Percentiles rank a stretch among this genome's conserved stretches.
These are phyloP conservation scores for Turnera subulata DNA, from an alignment of 345 rosid genomes.

Conservation along the genomic window DNA sequence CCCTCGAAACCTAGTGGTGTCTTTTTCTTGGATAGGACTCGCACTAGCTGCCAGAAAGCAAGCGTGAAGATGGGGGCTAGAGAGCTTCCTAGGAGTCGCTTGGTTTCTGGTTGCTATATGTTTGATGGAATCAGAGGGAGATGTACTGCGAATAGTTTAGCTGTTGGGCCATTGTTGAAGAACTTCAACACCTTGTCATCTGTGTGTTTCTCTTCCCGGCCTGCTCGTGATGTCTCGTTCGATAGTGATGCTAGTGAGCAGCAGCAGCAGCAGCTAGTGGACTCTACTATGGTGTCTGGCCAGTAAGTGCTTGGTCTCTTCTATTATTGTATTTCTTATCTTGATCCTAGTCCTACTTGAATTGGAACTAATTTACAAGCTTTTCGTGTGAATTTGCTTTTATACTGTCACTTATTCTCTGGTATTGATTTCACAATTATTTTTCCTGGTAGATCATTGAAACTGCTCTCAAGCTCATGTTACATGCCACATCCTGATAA, in stretches of 20 bases:
- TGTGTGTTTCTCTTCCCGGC: constrained; percentile 39
- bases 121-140: constrained; percentile 31
- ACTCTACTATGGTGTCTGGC: constrained; percentile 36
- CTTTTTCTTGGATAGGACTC: constrained; percentile 40
- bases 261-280: constrained; percentile 34
- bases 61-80: constrained; percentile 46
- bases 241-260: constrained; percentile 53
- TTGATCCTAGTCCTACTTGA: no score
- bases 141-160: constrained; percentile 15
- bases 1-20: constrained; percentile 51
- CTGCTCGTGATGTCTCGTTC: constrained; percentile 58
- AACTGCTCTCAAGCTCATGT: constrained; percentile 25
- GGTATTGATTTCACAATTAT: constrained; percentile 15
- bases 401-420: constrained; percentile 6
- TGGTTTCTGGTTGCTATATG: constrained; percentile 40
- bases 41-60: constrained; percentile 34
- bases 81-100: constrained; percentile 26
- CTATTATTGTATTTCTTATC: background rate
- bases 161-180: constrained; percentile 30
- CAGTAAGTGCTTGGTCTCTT: constrained; percentile 41
- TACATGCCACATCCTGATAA: constrained; percentile 36
- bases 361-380: no score
- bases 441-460: constrained; percentile 21
- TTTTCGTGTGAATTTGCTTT: no score
- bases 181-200: constrained; percentile 37